Conservation (phyloP, 306 rosid species). For the Casuarina equisetifolia region DNA sequence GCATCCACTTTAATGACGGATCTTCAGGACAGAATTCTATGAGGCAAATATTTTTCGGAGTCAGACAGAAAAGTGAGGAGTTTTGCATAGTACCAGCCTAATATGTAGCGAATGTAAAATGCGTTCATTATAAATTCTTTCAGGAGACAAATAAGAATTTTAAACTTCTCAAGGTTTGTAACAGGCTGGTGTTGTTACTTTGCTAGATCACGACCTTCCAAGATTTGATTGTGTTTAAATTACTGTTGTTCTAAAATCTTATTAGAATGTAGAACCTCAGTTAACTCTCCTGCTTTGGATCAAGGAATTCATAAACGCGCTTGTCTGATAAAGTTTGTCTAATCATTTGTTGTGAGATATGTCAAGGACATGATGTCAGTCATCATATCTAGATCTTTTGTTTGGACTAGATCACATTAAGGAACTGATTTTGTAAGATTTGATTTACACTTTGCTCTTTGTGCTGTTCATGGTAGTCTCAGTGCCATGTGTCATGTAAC, state of each 20-base stretch:
- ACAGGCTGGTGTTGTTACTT: constrained; percentile 38
- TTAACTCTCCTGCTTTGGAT: constrained; percentile 10
- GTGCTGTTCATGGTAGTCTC: too few species aligned
- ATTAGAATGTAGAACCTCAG: constrained; percentile 3
- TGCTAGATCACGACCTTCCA: constrained; percentile 34
- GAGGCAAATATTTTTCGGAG: constrained; percentile 39
- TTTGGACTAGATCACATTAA: too few species aligned
- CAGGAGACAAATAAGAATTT: constrained; percentile 33
- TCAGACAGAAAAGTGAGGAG: constrained; percentile 23
- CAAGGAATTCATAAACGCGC: background rate
- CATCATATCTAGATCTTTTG: too few species aligned
- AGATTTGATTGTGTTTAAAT: constrained; percentile 25
- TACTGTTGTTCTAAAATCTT: constrained; percentile 1
- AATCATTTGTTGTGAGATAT: too few species aligned
- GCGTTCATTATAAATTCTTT: constrained; percentile 38
- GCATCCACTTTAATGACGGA: constrained; percentile 83
- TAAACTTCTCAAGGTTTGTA: constrained; percentile 34
- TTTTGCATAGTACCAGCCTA: constrained; percentile 29
- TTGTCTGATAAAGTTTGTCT: background rate
- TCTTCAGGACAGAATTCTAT: constrained; percentile 85
- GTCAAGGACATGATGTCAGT: too few species aligned
- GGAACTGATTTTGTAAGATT: too few species aligned
- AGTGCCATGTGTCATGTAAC: too few species aligned
- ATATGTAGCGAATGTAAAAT: constrained; percentile 41
- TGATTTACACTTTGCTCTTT: too few species aligned